Base-by-base conservation (phyloP, 495 filamentous ascomycete species). In the Gamarada debralockiae region DNA sequence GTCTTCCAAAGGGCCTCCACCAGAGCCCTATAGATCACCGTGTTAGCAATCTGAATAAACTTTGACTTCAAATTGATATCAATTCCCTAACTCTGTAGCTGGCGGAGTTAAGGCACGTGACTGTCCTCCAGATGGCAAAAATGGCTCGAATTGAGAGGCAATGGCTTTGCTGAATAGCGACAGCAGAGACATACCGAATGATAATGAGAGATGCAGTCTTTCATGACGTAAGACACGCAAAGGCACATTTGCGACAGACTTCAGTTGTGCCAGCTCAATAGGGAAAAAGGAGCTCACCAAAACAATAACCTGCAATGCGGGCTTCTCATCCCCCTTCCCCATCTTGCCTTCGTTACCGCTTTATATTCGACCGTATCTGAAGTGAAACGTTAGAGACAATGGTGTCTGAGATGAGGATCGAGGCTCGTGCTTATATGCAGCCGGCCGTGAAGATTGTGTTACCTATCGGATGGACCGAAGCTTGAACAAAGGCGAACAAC, bases 1-100 rank as follows among this genome's bases (percentile, higher is more conserved):
- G 61, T 90, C 83, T 72, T 98, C 93, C 57, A 79, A 79, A 9
- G 93, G 93, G 24, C 93, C 93, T 58, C 93, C 93, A 46, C 89
- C 90, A 24, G 89, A 83, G 48, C 93, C 93, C 92, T 97, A 67
- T 25, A 49, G 29, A 46, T 58, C 49, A 31, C 15, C 21, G 12
- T 49, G 48, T 52, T 41, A 53, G 48, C 24, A 7, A 21, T 33
- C 27, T 24, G 40, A 12, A 27, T 29, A 14, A 41, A 42, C 10
- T 10, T 29, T 10, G 27, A 29, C 27, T 29, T 29, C 27, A 10
- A 29, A 5, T 29, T 29, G 27, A 41, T 43, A 33, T 47, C 22
- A 42, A 53, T 29, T 24, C 5, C 18, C 15, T 51, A 39, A 34
- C 10, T 10, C 27, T 29, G 27, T 4, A 29, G 27, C 27, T 29